Evolutionary conservation across 305 asterid species (phyloP), one percentile per base, ranked within the genome.

Genomic region (Solanum hybrid): DNA sequence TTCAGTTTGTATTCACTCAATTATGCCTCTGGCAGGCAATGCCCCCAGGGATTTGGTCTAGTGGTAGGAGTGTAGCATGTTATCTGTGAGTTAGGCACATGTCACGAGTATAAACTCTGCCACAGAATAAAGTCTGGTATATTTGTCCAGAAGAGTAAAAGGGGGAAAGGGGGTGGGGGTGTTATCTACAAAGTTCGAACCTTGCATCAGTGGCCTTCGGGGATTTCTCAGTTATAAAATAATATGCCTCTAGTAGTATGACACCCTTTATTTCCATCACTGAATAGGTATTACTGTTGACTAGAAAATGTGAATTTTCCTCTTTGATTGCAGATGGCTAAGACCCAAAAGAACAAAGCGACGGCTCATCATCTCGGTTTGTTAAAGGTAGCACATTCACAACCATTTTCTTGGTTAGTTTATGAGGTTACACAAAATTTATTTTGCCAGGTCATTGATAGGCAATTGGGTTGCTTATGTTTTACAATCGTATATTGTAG

Each of bases 301-400:
- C 10, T 82, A 82, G 34, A 80, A 80, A 80, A 89, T 87, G 85
- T 79, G 51, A 89, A 81, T 83, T 91, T 90, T 80, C 51, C 75
- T 61, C 24, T 87, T 90, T 83, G 87, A 31, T 82, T 94, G 91
- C 94, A 96, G 99, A 97, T 97, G 99, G 98, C 98, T 57, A 96
- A 92, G 92, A 97, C 99, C 68, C 99, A 97, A 94, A 97, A 97
- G 93, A 97, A 97, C 92, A 96, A 97, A 93, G 99, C 99, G 7
- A 97, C 99, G 4, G 98, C 99, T 65, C 98, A 97, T 93, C 99
- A 97, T 91, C 96, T 97, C 90, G 99, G 99, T 78, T 91, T 95
- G 94, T 94, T 97, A 86, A 97, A 97, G 99, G 99, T 97, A 92
- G 33, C 82, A 65, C 34, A 26, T 22, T 83, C 39, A 29, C 88